Conservation (phyloP, 2,329 filamentous ascomycete genomes). For the Juglanconis juglandina region DNA sequence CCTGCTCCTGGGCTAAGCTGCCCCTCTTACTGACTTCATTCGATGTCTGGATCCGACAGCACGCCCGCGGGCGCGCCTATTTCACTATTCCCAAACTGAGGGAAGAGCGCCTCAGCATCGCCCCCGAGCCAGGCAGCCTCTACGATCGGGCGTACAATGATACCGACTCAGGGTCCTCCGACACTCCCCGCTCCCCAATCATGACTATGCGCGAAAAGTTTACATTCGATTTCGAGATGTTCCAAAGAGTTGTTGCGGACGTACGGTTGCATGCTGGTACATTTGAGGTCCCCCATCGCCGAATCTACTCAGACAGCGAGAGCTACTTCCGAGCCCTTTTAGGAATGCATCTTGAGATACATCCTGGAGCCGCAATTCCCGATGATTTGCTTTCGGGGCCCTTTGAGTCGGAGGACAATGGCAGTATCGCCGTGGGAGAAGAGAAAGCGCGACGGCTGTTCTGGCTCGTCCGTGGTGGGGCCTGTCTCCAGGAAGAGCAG, state of each 20-base stretch:
- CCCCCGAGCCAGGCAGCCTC: constrained; percentile 11
- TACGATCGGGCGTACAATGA: constrained; percentile 13
- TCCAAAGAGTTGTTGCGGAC: not conserved
- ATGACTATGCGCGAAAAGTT: constrained; percentile 17
- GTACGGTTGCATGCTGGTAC: not conserved
- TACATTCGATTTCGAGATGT: constrained; percentile 6
- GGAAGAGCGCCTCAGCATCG: constrained; percentile 7
- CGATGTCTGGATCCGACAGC: constrained; percentile 42
- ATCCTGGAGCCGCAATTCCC: constrained; percentile 24
- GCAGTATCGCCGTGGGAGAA: constrained; percentile 6
- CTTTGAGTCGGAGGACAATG: constrained; percentile 14
- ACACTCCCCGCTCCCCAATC: not conserved
- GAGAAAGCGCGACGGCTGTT: constrained; percentile 24
- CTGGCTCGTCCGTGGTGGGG: constrained; percentile 28
- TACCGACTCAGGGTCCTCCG: not conserved
- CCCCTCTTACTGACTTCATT: constrained; percentile 45
- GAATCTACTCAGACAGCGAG: not conserved
- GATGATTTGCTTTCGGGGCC: constrained; percentile 25
- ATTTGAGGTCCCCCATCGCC: not conserved
- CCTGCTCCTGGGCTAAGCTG: constrained; percentile 42
- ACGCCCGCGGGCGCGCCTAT: constrained; percentile 33
- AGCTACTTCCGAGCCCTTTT: constrained; percentile 6
- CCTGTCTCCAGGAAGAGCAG: constrained; percentile 19
- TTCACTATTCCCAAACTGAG: constrained; percentile 10
- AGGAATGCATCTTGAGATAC: constrained; percentile 23